A percentile compares a stretch with the other conserved stretches of the same genome.
Evolutionary conservation across 345 rosid genomes (phyloP).

Genomic region (Raphanus sativus): DNA sequence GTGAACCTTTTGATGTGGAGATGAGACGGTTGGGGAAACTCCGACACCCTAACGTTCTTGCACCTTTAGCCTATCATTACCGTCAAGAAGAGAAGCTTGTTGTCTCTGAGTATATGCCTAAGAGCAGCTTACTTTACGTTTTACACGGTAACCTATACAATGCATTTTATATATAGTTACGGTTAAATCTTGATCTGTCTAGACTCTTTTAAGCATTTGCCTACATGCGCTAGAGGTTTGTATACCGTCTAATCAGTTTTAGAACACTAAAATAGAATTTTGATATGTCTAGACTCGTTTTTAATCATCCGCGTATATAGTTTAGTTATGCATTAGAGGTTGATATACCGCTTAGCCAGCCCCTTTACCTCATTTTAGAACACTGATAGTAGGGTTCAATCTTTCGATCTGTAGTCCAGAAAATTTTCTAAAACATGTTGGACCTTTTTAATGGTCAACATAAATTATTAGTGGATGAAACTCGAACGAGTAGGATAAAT

Average conservation of each 20-base stretch:
- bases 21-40: conserved; percentile 67
- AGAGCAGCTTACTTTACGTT: conserved; percentile 73
- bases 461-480: not conserved
- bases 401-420: not conserved
- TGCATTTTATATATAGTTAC: not conserved
- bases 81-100: conserved; percentile 84
- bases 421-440: not conserved
- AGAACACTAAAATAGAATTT: not conserved
- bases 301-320: not conserved
- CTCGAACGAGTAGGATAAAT: not conserved
- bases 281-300: not conserved
- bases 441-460: not conserved
- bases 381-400: not conserved
- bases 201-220: not conserved
- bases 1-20: conserved; percentile 63
- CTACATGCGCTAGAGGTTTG: not conserved
- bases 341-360: not conserved
- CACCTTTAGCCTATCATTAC: conserved; percentile 82
- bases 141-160: conserved; percentile 60
- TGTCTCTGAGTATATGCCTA: conserved; percentile 74
- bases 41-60: conserved; percentile 60
- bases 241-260: not conserved
- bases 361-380: not conserved
- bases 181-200: not conserved
- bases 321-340: not conserved